phyloP scores from a whole-genome alignment of 108 stramenopile genomes.

The Nitzschia palea region DNA sequence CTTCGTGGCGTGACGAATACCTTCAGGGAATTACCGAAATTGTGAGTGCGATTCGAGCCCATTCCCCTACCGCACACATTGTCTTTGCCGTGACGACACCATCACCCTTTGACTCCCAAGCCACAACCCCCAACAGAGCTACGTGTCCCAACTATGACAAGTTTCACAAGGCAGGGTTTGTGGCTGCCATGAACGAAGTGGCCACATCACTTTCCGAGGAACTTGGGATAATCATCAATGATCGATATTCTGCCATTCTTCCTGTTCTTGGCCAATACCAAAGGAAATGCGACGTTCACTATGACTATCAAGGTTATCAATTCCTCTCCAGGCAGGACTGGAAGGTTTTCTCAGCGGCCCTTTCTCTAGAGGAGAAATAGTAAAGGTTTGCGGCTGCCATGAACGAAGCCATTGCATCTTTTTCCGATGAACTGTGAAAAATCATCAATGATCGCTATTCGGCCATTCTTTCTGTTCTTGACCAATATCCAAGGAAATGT shows the following conservation, averaged over 20 bases:
- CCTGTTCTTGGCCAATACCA: background rate
- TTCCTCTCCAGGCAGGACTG: background rate
- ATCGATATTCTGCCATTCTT: background rate
- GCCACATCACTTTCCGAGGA: background rate
- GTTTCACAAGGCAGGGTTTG: background rate
- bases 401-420: background rate
- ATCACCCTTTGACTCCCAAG: background rate
- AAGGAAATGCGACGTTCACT: background rate
- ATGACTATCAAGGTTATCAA: background rate
- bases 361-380: no score
- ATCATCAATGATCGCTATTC: background rate
- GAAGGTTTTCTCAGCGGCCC: background rate
- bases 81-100: background rate
- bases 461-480: background rate
- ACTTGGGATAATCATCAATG: background rate
- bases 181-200: background rate
- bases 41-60: background rate
- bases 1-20: background rate
- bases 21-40: background rate
- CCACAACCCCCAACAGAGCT: background rate
- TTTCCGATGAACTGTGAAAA: background rate
- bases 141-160: background rate
- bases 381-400: background rate
- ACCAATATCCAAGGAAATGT: background rate
- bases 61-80: background rate